These are phyloP conservation scores for Fraxinus xanthoxyloides DNA, from an alignment of 305 asterid species.

Conservation along the genomic window DNA sequence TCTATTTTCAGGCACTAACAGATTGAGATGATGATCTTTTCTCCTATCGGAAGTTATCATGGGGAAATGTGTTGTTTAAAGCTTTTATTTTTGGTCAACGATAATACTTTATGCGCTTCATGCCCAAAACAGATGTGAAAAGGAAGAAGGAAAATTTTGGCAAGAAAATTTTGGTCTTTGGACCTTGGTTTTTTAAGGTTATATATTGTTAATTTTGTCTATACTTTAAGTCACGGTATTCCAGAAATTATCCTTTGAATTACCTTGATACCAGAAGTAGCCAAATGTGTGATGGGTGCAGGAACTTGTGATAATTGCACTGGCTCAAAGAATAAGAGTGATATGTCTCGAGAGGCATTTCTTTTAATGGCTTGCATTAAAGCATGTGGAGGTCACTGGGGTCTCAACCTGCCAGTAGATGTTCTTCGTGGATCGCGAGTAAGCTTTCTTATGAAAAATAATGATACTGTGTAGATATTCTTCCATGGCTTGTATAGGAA, in stretches of 20 bases:
- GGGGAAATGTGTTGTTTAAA: constrained; percentile 1
- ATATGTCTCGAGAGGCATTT: constrained; percentile 89
- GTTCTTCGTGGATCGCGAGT: constrained; percentile 97
- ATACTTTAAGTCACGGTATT: constrained; percentile 6
- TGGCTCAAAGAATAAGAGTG: constrained; percentile 57
- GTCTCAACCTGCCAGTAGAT: constrained; percentile 84
- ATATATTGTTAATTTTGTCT: background rate
- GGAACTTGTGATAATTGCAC: constrained; percentile 96
- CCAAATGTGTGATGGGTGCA: constrained; percentile 36
- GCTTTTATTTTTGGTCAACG: background rate
- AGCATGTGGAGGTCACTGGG: constrained; percentile 82
- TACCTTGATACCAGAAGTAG: constrained; percentile 8
- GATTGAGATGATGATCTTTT: background rate
- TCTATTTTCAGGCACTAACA: background rate
- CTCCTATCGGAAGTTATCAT: constrained; percentile 9
- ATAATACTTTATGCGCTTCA: background rate
- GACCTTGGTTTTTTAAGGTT: background rate
- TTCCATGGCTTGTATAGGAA: background rate
- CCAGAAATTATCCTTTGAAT: constrained; percentile 10
- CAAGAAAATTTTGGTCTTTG: background rate
- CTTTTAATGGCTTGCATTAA: constrained; percentile 84
- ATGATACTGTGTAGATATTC: constrained; percentile 9
- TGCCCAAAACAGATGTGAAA: constrained; percentile 1
- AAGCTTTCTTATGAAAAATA: constrained; percentile 34
- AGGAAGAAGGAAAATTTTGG: background rate